Evolutionary conservation across 805 yeast genomes (phyloP), one percentile per base, ranked within the genome.

Genomic region (Pichia paraexigua): DNA sequence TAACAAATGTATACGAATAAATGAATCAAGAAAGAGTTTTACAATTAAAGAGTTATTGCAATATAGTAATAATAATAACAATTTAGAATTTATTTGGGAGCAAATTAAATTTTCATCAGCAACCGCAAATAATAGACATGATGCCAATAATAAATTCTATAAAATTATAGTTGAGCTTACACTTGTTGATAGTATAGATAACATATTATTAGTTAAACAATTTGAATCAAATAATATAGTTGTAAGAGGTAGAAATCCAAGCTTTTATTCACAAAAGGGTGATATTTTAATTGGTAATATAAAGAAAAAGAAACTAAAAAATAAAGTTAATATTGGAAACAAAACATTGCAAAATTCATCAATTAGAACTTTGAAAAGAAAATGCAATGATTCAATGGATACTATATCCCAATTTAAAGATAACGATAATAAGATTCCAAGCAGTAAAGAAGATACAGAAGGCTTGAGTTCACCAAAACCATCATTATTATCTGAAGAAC

Each of bases 221-320:
- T 56, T 60, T 9, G 49, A 52, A 21, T 64, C 68, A 0, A 50
- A 72, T 32, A 79, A 78, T 2, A 73, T 77, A 9, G 73, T 76
- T 28, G 82, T 77, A 5, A 60, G 82, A 54, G 82, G 82, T 7
- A 62, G 82, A 48, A 77, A 76, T 56, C 82, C 82, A 7, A 69
- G 76, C 24, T 77, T 77, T 53, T 77, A 77, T 57, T 67, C 72
- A 41, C 73, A 74, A 52, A 64, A 76, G 48, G 73, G 73, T 41
- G 78, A 76, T 58, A 61, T 76, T 24, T 55, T 72, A 47, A 71
- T 77, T 37, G 55, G 59, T n/a, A 63, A 55, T 13, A 52, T 54
- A 6, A 49, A 50, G 2, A 45, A 32, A 7, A 21, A 17, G 22
- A 45, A 45, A 27, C 12, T 30, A 9, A 20, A 35, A 22, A 12